Conservation (phyloP, 495 filamentous ascomycete genomes). For the Penicillium simplicissimum region DNA sequence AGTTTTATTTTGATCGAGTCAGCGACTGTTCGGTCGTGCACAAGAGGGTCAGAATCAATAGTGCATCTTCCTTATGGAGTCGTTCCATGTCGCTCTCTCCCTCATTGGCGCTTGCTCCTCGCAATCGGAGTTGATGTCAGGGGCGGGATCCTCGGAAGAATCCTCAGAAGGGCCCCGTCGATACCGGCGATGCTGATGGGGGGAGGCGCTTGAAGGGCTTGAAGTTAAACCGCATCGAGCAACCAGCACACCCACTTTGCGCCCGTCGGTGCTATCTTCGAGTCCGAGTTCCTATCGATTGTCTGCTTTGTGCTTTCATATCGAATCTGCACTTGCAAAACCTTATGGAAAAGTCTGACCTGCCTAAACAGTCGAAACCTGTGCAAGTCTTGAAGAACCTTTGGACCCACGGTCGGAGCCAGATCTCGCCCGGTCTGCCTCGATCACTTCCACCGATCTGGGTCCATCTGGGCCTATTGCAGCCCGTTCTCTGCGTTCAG, state of each 20-base stretch:
- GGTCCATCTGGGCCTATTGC: neutral
- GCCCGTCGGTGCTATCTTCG: conserved; percentile 5
- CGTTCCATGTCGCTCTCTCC: neutral
- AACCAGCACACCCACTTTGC: neutral
- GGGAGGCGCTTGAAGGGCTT: neutral
- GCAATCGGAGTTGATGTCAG: neutral
- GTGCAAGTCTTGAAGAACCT: neutral
- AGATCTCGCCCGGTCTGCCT: conserved; percentile 7
- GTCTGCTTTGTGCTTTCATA: neutral
- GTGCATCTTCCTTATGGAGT: neutral
- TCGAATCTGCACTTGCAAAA: neutral
- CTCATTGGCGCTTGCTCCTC: neutral
- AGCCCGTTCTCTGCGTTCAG: neutral
- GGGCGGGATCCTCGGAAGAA: neutral
- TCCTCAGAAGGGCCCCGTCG: neutral
- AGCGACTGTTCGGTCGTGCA: too few relatives aligned
- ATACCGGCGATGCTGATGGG: neutral
- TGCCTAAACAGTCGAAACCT: conserved; percentile 9
- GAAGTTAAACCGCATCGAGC: neutral
- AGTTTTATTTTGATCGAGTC: too few relatives aligned
- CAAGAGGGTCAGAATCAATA: neutral
- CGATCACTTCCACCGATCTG: conserved; percentile 9
- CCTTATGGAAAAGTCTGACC: neutral
- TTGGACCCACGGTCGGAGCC: conserved; percentile 7
- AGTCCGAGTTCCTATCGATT: conserved; percentile 1